Evolutionary conservation across 805 yeast genomes (phyloP), one percentile per base, ranked within the genome.

Genomic region (Peterozyma xylosa): DNA sequence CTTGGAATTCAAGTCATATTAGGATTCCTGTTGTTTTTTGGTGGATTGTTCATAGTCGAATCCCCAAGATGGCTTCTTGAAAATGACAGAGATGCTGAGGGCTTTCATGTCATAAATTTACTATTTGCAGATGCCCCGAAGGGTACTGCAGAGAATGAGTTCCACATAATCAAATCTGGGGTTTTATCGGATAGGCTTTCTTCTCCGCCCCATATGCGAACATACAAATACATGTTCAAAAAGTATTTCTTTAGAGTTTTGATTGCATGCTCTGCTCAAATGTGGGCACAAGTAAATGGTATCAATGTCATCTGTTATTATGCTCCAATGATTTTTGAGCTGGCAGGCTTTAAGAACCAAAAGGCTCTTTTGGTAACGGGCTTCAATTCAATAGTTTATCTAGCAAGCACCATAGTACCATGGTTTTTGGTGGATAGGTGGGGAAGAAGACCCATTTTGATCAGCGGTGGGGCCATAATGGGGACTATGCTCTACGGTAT

Each of bases 241-340:
- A 62, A 58, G 42, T 70, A 74, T 53, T 47, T 59, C 42, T 51
- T 53, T 38, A 46, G 96, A 39, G 80, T 88, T 16, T 67, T 86
- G 30, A 83, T 88, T 41, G 96, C 95, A 2, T 83, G 90, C 73
- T 78, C 88, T 14, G 80, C 93, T 3, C 88, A 85, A 55, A 82
- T 86, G 66, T 86, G 87, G 68, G 96, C 96, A 5, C 96, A 88
- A 61, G 66, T 88, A 57, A 84, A 87, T 55, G 96, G 96, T 50
- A 88, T 88, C 63, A 88, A 88, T 56, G 86, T 88, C 41, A 84
- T 88, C 43, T 81, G 90, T 4, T 88, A 88, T 64, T 88, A 88
- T 62, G 95, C 96, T 2, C 96, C 96, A 2, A 68, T 88, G 68
- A 90, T 88, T 38, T 88, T 88, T 60, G 95, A 88, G 58, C 82